Evolutionary conservation across 2,329 filamentous ascomycete genomes (phyloP).

Genomic region (Chrysoporthe austroafricana): DNA sequence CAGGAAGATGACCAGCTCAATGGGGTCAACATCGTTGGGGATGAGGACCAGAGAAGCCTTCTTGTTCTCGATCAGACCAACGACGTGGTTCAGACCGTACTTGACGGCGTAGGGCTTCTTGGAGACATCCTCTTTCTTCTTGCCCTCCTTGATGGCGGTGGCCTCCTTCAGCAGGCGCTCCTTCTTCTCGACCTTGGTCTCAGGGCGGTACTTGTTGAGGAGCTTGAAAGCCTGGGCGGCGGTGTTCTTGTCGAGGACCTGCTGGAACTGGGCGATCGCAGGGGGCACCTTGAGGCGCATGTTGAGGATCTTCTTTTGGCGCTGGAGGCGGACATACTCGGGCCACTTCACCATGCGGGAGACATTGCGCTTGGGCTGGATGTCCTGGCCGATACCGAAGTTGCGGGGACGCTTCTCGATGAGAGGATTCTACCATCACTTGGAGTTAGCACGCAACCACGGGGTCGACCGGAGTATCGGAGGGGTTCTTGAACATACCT

Average conservation of each 20-base stretch:
- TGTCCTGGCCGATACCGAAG: constrained; percentile 98
- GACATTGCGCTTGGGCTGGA: constrained; percentile 94
- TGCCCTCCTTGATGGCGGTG: constrained; percentile 95
- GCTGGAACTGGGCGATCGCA: constrained; percentile 95
- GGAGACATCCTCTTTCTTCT: constrained; percentile 99
- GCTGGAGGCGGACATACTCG: constrained; percentile 97
- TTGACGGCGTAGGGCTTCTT: constrained; percentile 99
- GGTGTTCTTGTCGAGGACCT: constrained; percentile 94
- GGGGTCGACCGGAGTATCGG: background rate
- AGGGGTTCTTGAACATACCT: constrained; percentile 67
- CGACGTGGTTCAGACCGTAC: constrained; percentile 99
- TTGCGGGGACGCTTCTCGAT: constrained; percentile 97
- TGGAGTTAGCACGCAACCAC: constrained; percentile 30
- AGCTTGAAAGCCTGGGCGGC: constrained; percentile 98
- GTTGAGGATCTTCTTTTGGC: constrained; percentile 93
- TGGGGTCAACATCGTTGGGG: constrained; percentile 99
- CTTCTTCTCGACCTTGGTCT: constrained; percentile 99
- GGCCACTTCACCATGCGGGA: constrained; percentile 99
- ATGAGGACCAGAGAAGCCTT: constrained; percentile 98
- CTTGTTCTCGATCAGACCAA: constrained; percentile 98
- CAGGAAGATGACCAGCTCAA: constrained; percentile 99
- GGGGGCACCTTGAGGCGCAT: constrained; percentile 98
- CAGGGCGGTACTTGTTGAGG: constrained; percentile 99
- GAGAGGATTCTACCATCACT: constrained; percentile 80
- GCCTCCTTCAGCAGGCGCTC: constrained; percentile 98